Base-by-base conservation (phyloP, 345 rosid genomes). In the Theobroma cacao region DNA sequence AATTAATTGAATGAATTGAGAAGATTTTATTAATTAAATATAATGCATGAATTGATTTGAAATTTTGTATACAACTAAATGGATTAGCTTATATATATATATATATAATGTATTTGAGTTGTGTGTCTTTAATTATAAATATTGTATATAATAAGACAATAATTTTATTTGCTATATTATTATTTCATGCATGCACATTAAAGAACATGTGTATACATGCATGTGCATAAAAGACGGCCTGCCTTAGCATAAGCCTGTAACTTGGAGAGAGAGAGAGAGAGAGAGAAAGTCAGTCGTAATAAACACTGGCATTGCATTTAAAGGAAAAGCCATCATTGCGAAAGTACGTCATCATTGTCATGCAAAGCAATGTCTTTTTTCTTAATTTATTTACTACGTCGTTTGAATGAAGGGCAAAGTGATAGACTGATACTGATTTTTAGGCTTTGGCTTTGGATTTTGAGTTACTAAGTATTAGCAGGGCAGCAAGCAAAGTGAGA, bases 301-400 rank as follows among this genome's bases (percentile, higher is more conserved):
- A 31, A 79, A 48, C 71, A 47, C 77, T 64, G 85, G 67, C 72
- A 30, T 34, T n/a, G 86, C 76, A 70, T 56, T 88, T 78, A 86
- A 84, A 79, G 68, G 64, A 22, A 20, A 73, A 36, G 78, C 12
- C 63, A 86, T 88, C 88, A 88, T 88, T 83, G 83, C 88, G 62
- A 85, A 83, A 79, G 88, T 80, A 85, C 89, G 89, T 82, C 88
- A 88, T 88, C 84, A 88, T 88, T 85, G 83, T 69, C 88, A 82
- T 88, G 89, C 88, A 87, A 78, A 71, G 41, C 65, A 13, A 41
- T 58, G 36, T 62, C 63, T 68, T 82, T 74, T 24, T 58, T 38
- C 17, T 18, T 45, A 18, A 2, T 20, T 34, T 36, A n/a, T n/a
- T 24, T 40, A 2, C 1, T 24, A 13, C 10, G 8, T 1, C 1